phyloP scores from a whole-genome alignment of 2,329 filamentous ascomycete species.

The Penicillium frequentans region DNA sequence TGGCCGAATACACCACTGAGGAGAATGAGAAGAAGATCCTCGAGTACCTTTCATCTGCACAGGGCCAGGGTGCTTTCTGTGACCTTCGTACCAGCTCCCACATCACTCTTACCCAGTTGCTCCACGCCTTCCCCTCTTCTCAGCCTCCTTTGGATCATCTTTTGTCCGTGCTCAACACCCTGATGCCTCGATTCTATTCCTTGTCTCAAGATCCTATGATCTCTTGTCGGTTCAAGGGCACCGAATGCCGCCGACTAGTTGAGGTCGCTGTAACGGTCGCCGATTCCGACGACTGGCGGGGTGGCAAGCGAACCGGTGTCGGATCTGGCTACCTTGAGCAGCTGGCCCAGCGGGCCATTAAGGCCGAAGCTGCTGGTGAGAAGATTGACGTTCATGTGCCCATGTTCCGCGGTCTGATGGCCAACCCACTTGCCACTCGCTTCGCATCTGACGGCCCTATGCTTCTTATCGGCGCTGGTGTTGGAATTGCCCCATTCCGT shows the following conservation, averaged over 20 bases:
- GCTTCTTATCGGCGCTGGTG: conserved; percentile 94
- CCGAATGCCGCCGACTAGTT: conserved; percentile 74
- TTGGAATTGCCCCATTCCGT: conserved; percentile 95
- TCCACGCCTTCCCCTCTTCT: conserved; percentile 87
- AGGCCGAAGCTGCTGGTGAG: conserved; percentile 55
- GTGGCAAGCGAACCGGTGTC: conserved; percentile 73
- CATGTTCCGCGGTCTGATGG: conserved; percentile 98
- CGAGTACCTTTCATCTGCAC: conserved; percentile 78
- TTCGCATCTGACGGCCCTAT: conserved; percentile 95
- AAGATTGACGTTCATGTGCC: conserved; percentile 72
- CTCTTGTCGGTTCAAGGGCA: conserved; percentile 66
- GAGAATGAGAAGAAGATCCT: conserved; percentile 87
- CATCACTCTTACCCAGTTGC: conserved; percentile 79
- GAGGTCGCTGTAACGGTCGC: conserved; percentile 98
- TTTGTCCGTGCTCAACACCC: conserved; percentile 74
- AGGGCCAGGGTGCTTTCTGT: conserved; percentile 91
- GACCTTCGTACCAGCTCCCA: conserved; percentile 89
- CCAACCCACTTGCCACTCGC: conserved; percentile 87
- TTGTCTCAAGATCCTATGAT: conserved; percentile 94
- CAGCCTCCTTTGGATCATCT: conserved; percentile 83
- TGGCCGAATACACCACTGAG: conserved; percentile 81
- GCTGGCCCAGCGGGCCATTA: conserved; percentile 71
- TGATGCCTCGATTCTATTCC: conserved; percentile 99
- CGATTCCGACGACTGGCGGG: conserved; percentile 76
- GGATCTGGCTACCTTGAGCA: conserved; percentile 93